Conservation (phyloP, 805 yeast species). For the Maudiozyma bulderi region DNA sequence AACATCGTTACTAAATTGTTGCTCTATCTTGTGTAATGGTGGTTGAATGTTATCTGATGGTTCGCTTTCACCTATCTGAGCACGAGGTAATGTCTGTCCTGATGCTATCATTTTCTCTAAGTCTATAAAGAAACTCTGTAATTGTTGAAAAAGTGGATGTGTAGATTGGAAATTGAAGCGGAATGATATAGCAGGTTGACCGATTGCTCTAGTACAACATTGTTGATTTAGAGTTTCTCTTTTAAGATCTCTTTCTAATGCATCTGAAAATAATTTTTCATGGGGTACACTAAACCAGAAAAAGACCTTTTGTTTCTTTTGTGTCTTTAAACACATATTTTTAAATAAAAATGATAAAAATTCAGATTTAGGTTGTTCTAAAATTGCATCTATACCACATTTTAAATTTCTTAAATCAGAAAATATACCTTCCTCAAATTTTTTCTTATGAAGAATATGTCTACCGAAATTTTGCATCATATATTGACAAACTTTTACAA, state of each 20-base stretch:
- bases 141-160: slow-evolving; percentile 44
- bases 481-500: slow-evolving; percentile 85
- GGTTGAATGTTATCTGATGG: background rate
- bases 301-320: slow-evolving; percentile 93
- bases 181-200: slow-evolving; percentile 77
- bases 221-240: slow-evolving; percentile 59
- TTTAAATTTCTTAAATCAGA: slow-evolving; percentile 82
- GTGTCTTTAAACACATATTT: slow-evolving; percentile 83
- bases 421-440: slow-evolving; percentile 93
- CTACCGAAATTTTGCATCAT: slow-evolving; percentile 88
- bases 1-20: background rate
- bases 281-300: slow-evolving; percentile 96
- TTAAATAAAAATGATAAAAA: slow-evolving; percentile 77
- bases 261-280: slow-evolving; percentile 86
- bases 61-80: background rate
- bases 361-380: slow-evolving; percentile 79
- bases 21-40: background rate
- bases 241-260: slow-evolving; percentile 84
- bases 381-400: slow-evolving; percentile 75
- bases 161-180: slow-evolving; percentile 42
- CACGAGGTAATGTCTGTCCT: background rate
- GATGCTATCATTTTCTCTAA: background rate
- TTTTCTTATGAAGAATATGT: slow-evolving; percentile 71
- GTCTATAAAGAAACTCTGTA: slow-evolving; percentile 16
- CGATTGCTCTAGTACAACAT: slow-evolving; percentile 61